Evolutionary conservation across 2,329 filamentous ascomycete genomes (phyloP).

Genomic region (Parastagonospora nodorum): DNA sequence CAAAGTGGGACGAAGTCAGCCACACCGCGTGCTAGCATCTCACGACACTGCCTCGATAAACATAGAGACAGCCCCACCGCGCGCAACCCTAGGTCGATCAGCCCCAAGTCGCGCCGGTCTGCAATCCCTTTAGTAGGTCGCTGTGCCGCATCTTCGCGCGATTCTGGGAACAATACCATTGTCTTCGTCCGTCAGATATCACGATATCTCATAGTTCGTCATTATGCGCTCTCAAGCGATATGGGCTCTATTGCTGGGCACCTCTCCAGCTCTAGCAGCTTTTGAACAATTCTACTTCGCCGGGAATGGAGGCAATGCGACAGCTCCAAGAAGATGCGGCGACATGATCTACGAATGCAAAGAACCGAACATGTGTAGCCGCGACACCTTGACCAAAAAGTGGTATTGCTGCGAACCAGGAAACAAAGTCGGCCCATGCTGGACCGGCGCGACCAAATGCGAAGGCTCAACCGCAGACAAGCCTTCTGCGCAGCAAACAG

Average conservation of each 20-base stretch:
- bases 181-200: neutral
- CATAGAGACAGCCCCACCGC: neutral
- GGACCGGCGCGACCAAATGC: slow-evolving; percentile 8
- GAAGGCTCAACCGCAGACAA: slow-evolving; percentile 4
- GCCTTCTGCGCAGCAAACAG: slow-evolving; percentile 1
- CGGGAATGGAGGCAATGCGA: neutral
- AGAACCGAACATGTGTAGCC: slow-evolving; percentile 17
- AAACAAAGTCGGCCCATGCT: slow-evolving; percentile 18
- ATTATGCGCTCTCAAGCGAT: neutral
- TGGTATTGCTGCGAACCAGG: slow-evolving; percentile 26
- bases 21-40: neutral
- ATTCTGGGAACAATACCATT: neutral
- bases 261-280: slow-evolving; percentile 1
- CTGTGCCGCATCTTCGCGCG: neutral
- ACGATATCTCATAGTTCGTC: neutral
- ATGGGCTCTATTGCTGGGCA: neutral
- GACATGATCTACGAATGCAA: slow-evolving; percentile 12
- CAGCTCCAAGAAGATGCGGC: neutral
- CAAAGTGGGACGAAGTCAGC: neutral
- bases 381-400: slow-evolving; percentile 9
- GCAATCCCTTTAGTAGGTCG: neutral
- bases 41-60: slow-evolving; percentile 7
- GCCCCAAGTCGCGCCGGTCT: neutral
- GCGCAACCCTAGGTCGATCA: neutral
- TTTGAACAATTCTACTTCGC: slow-evolving; percentile 3